These are phyloP conservation scores for Pelargonium cotyledonis DNA, from an alignment of 441 rosid genomes.

Conservation along the genomic window DNA sequence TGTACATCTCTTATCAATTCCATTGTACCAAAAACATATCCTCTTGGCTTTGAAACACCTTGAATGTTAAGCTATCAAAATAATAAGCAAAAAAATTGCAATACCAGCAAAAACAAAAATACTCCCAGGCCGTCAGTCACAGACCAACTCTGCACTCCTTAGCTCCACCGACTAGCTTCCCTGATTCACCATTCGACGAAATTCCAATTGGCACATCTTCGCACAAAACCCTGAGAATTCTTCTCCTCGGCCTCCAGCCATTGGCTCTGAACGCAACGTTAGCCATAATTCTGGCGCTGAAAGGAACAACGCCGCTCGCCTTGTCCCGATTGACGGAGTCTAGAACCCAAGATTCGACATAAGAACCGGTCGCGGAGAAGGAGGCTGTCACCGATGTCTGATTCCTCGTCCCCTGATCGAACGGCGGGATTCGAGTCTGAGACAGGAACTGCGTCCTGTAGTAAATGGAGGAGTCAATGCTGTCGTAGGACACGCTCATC, in stretches of 20 bases:
- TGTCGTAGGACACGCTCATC: constrained; percentile 42
- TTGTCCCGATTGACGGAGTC: constrained; percentile 35
- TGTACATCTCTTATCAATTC: neutral
- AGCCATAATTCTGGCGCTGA: constrained; percentile 39
- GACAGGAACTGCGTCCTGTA: constrained; percentile 30
- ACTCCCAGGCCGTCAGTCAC: constrained; percentile 11
- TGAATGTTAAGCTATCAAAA: neutral
- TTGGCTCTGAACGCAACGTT: constrained; percentile 43
- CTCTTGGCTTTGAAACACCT: too few relatives aligned
- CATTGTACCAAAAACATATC: neutral
- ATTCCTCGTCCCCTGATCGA: constrained; percentile 47
- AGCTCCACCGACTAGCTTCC: constrained; percentile 43
- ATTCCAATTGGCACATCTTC: constrained; percentile 29
- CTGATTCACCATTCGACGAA: constrained; percentile 34
- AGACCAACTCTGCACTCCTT: constrained; percentile 40
- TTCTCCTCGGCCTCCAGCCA: constrained; percentile 39
- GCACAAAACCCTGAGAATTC: constrained; percentile 43
- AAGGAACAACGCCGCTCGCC: constrained; percentile 34
- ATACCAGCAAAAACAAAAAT: neutral
- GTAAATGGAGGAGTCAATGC: constrained; percentile 20
- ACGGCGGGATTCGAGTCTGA: constrained; percentile 46
- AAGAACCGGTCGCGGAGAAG: constrained; percentile 37
- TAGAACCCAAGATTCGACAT: constrained; percentile 26
- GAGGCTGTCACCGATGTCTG: constrained; percentile 33
- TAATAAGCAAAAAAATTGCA: neutral